Conservation (phyloP, 2,329 filamentous ascomycete genomes). For the Ploettnerulaceae sp. region DNA sequence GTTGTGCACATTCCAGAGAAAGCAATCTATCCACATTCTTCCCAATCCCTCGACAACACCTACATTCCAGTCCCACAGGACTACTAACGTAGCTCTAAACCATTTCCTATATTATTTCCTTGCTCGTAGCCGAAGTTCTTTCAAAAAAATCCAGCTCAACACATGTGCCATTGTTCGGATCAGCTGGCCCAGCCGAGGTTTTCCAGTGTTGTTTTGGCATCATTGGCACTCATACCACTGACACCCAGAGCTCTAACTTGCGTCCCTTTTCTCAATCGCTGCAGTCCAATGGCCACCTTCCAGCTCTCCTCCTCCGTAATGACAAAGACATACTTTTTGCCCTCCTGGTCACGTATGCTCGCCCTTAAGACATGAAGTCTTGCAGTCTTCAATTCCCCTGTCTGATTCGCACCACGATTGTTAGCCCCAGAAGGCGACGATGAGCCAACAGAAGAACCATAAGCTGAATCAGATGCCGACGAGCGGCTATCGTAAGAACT, state of each 20-base stretch:
- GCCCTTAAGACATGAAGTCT: constrained; percentile 60
- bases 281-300: constrained; percentile 61
- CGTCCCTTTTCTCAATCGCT: constrained; percentile 54
- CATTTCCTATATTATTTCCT: not conserved
- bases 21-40: constrained; percentile 7
- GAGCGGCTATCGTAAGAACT: constrained; percentile 27
- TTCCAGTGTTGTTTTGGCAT: constrained; percentile 52
- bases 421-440: constrained; percentile 26
- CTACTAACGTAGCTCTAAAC: not conserved
- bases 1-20: constrained; percentile 22
- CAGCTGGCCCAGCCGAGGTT: constrained; percentile 45
- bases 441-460: constrained; percentile 30
- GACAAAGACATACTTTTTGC: constrained; percentile 61
- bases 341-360: constrained; percentile 60
- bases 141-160: not conserved
- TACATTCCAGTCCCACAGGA: not conserved
- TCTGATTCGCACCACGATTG: constrained; percentile 36
- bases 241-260: constrained; percentile 57
- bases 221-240: constrained; percentile 48
- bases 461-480: constrained; percentile 29
- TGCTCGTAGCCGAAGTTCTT: constrained; percentile 1
- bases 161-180: constrained; percentile 1
- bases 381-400: constrained; percentile 49
- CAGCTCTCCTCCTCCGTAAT: constrained; percentile 60
- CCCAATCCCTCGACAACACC: not conserved